Evolutionary conservation across 2,329 filamentous ascomycete genomes (phyloP).

Genomic region (Fusarium pilosicola): DNA sequence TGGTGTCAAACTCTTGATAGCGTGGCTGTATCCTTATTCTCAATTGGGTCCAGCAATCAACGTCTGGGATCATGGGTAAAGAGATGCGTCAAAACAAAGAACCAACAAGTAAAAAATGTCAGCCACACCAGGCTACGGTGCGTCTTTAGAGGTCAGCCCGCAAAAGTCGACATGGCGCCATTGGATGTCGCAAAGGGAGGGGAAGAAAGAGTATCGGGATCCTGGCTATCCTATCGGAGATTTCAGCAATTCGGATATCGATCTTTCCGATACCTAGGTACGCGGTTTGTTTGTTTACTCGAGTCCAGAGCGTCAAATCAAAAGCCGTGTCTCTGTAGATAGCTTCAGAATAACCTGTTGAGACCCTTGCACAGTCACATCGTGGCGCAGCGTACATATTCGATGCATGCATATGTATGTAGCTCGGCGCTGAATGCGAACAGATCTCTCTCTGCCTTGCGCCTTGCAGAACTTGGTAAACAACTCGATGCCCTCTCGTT

Average conservation of each 20-base stretch:
- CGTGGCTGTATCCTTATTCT: constrained; percentile 3
- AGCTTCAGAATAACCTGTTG: constrained; percentile 20
- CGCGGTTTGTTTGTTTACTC: constrained; percentile 34
- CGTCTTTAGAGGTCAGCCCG: constrained; percentile 13
- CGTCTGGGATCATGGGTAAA: constrained; percentile 29
- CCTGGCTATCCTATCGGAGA: constrained; percentile 35
- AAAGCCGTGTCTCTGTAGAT: background rate
- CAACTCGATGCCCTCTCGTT: background rate
- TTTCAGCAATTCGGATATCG: constrained; percentile 32
- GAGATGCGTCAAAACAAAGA: constrained; percentile 5
- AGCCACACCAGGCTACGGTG: constrained; percentile 29
- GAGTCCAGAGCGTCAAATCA: constrained; percentile 11
- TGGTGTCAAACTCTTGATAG: background rate
- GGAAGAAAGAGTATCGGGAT: constrained; percentile 6
- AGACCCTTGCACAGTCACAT: constrained; percentile 24
- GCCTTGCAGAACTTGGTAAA: constrained; percentile 15
- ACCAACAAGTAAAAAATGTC: constrained; percentile 14
- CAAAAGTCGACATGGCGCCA: constrained; percentile 33
- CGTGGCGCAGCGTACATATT: constrained; percentile 29
- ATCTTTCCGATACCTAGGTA: constrained; percentile 25
- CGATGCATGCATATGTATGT: constrained; percentile 9
- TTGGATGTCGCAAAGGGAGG: constrained; percentile 6
- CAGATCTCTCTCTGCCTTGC: constrained; percentile 23
- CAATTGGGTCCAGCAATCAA: constrained; percentile 18
- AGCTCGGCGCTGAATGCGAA: constrained; percentile 2